phyloP scores from a whole-genome alignment of 1,284 basidiomycete species.

The Wallemia ichthyophaga region DNA sequence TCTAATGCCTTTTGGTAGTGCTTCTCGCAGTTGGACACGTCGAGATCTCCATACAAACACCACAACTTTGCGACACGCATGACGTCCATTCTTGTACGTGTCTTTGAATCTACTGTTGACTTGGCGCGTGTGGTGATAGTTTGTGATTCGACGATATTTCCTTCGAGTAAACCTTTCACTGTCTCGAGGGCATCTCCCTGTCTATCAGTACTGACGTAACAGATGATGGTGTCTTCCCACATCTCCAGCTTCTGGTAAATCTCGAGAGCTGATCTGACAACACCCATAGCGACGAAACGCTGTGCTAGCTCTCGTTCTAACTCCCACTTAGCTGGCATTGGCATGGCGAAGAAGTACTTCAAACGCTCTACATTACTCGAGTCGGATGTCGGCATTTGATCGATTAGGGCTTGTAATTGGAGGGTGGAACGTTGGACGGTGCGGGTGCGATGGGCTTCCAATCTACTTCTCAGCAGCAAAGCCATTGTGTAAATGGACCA shows the following conservation, averaged over 20 bases:
- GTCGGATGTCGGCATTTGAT: conserved; percentile 74
- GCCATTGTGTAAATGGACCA: conserved; percentile 90
- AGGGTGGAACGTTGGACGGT: conserved; percentile 67
- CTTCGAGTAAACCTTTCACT: conserved; percentile 53
- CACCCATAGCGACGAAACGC: conserved; percentile 51
- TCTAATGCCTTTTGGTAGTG: conserved; percentile 67
- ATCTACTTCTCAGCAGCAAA: conserved; percentile 55
- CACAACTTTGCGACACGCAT: conserved; percentile 68
- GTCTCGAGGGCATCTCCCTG: conserved; percentile 42
- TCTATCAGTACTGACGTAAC: conserved; percentile 48
- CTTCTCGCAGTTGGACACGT: conserved; percentile 30
- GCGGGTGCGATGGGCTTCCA: conserved; percentile 54
- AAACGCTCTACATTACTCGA: conserved; percentile 37
- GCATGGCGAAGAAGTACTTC: conserved; percentile 42
- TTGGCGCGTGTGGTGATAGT: conserved; percentile 26
- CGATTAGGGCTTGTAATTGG: conserved; percentile 70
- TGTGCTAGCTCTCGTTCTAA: conserved; percentile 61
- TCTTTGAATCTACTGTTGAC: conserved; percentile 22
- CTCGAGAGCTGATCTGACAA: conserved; percentile 55
- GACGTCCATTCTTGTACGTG: conserved; percentile 26
- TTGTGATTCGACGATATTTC: conserved; percentile 49
- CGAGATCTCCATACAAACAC: conserved; percentile 83
- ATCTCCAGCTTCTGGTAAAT: conserved; percentile 78
- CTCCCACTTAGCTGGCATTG: conserved; percentile 63
- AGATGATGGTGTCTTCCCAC: conserved; percentile 82